phyloP scores from a whole-genome alignment of 179 eudicot species.

The Nepenthes alata region DNA sequence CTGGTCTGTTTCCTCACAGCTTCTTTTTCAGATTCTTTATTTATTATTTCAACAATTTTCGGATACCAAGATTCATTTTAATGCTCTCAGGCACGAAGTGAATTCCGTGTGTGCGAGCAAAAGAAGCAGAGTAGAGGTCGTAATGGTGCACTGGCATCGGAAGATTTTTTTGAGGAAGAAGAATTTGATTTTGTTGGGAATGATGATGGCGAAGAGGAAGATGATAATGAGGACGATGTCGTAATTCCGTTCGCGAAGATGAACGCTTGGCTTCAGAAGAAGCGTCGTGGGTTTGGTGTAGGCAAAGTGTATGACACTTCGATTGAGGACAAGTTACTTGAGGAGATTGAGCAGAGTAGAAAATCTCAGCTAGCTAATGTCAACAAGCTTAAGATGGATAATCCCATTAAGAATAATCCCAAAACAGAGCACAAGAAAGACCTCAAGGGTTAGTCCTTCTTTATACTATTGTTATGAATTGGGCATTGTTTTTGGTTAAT shows the following conservation, averaged over 20 bases:
- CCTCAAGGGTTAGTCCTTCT: constrained; percentile 22
- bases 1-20: background rate
- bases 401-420: constrained; percentile 19
- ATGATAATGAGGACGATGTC: constrained; percentile 11
- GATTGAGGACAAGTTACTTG: constrained; percentile 68
- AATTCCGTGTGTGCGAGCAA: constrained; percentile 27
- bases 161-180: constrained; percentile 19
- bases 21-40: background rate
- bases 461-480: too few species aligned
- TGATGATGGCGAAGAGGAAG: constrained; percentile 2
- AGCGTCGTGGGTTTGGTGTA: constrained; percentile 81
- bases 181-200: constrained; percentile 7
- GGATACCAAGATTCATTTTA: constrained; percentile 8
- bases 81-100: constrained; percentile 19
- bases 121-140: constrained; percentile 22
- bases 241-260: constrained; percentile 32
- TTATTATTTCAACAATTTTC: background rate
- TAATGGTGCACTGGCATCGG: constrained; percentile 15
- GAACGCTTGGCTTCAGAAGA: constrained; percentile 45
- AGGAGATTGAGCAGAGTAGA: constrained; percentile 62
- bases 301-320: constrained; percentile 82
- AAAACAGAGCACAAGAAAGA: constrained; percentile 20
- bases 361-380: constrained; percentile 61
- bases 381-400: constrained; percentile 43
- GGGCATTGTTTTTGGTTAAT: background rate